phyloP scores from a whole-genome alignment of 1,284 basidiomycete species.

The Neonothopanus nambi region DNA sequence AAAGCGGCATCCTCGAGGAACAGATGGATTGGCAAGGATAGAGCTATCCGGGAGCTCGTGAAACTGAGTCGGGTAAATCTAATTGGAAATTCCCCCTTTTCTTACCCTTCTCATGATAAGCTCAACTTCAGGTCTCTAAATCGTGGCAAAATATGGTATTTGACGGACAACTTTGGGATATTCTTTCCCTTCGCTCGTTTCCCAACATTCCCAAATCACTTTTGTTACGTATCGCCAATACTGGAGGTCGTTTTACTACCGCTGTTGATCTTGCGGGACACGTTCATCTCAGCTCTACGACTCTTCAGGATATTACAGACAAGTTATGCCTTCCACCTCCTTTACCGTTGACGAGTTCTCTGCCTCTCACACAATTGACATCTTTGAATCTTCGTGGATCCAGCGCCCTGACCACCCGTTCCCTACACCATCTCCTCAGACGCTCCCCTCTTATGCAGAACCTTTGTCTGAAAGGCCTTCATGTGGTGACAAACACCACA shows the following conservation, averaged over 20 bases:
- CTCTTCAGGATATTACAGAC: slow-evolving; percentile 52
- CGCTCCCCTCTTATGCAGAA: slow-evolving; percentile 61
- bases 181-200: slow-evolving; percentile 63
- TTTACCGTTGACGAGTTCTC: slow-evolving; percentile 23
- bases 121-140: slow-evolving; percentile 70
- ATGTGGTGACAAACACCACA: slow-evolving; percentile 70
- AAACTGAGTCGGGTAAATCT: slow-evolving; percentile 73
- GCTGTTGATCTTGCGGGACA: slow-evolving; percentile 70
- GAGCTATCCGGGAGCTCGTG: slow-evolving; percentile 75
- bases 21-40: slow-evolving; percentile 73
- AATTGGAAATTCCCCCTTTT: slow-evolving; percentile 13
- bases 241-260: slow-evolving; percentile 68
- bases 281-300: slow-evolving; percentile 47
- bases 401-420: slow-evolving; percentile 56
- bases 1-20: slow-evolving; percentile 56
- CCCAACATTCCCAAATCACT: slow-evolving; percentile 52
- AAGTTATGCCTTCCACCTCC: slow-evolving; percentile 48
- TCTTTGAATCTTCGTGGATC: slow-evolving; percentile 78
- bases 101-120: not conserved
- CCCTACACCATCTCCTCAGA: slow-evolving; percentile 73
- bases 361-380: slow-evolving; percentile 63
- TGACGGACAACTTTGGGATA: slow-evolving; percentile 86
- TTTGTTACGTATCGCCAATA: slow-evolving; percentile 49
- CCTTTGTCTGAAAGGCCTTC: slow-evolving; percentile 69
- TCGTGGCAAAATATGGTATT: slow-evolving; percentile 77